Evolutionary conservation across 2,329 filamentous ascomycete species (phyloP).

Genomic region (Arthrobotrys iridis): DNA sequence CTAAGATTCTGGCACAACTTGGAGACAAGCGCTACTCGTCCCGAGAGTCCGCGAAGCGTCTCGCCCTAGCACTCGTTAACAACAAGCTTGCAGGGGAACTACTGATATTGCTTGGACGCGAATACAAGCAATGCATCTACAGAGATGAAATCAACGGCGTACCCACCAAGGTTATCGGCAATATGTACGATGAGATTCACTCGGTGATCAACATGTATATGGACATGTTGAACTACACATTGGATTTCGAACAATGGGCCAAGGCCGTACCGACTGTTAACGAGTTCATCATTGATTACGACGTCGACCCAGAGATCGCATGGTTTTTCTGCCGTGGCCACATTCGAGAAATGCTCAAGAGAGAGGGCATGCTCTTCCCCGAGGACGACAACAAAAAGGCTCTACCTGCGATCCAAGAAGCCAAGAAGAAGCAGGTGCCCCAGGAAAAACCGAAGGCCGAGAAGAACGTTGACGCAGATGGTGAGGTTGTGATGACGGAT

Average conservation of each 20-base stretch:
- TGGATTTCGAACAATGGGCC: slow-evolving; percentile 81
- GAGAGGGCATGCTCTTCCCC: slow-evolving; percentile 57
- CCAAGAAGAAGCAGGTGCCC: slow-evolving; percentile 53
- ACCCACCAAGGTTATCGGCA: slow-evolving; percentile 82
- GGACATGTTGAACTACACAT: slow-evolving; percentile 64
- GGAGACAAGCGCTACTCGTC: slow-evolving; percentile 84
- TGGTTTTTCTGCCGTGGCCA: slow-evolving; percentile 63
- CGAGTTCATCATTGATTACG: slow-evolving; percentile 78
- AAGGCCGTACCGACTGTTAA: slow-evolving; percentile 77
- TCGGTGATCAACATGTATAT: slow-evolving; percentile 54
- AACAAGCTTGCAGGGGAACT: slow-evolving; percentile 81
- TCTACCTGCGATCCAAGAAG: slow-evolving; percentile 57
- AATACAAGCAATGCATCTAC: slow-evolving; percentile 86
- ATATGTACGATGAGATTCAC: slow-evolving; percentile 84
- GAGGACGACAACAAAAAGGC: slow-evolving; percentile 55
- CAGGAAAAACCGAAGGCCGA: slow-evolving; percentile 37
- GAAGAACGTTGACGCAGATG: slow-evolving; percentile 41
- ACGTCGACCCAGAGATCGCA: slow-evolving; percentile 72
- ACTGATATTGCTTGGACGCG: slow-evolving; percentile 89
- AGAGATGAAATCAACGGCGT: slow-evolving; percentile 75
- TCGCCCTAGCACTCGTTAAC: slow-evolving; percentile 81
- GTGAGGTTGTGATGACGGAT: slow-evolving; percentile 51
- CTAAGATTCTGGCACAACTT: slow-evolving; percentile 80
- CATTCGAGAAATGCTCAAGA: slow-evolving; percentile 66
- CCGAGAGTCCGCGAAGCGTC: slow-evolving; percentile 76